A percentile compares a stretch with the other conserved stretches of the same genome.
Conservation (phyloP, 495 filamentous ascomycete genomes). For the Lentithecium fluviatile region DNA sequence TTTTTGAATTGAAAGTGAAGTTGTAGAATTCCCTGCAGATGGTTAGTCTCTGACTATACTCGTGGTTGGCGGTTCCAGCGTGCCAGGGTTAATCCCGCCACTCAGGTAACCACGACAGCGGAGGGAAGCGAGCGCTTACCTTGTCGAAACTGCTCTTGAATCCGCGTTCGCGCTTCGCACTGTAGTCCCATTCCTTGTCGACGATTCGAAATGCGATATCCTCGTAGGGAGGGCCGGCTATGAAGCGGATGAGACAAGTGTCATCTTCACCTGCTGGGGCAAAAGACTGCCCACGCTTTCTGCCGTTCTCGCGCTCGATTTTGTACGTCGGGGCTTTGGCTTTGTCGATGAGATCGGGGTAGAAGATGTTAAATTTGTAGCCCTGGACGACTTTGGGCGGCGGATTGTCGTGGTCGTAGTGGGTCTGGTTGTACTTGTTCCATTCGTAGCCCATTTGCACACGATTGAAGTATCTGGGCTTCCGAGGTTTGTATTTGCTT, state of each 20-base stretch:
- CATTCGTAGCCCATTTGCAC: slow-evolving; percentile 99
- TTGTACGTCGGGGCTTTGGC: slow-evolving; percentile 89
- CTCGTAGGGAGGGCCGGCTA: slow-evolving; percentile 93
- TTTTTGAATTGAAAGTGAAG: slow-evolving; percentile 98
- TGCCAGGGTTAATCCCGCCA: slow-evolving; percentile 4
- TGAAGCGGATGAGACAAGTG: slow-evolving; percentile 93
- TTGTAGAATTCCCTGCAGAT: slow-evolving; percentile 80
- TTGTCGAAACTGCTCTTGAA: slow-evolving; percentile 98
- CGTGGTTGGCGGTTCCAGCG: slow-evolving; percentile 7
- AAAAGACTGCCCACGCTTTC: slow-evolving; percentile 86
- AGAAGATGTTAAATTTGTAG: slow-evolving; percentile 99
- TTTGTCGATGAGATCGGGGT: slow-evolving; percentile 97
- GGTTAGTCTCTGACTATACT: slow-evolving; percentile 31
- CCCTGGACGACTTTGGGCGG: slow-evolving; percentile 98
- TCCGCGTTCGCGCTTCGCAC: slow-evolving; percentile 88
- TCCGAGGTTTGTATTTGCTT: slow-evolving; percentile 83
- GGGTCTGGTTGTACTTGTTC: slow-evolving; percentile 99
- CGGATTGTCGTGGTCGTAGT: slow-evolving; percentile 98
- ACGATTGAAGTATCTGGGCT: slow-evolving; percentile 95
- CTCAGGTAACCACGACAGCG: neutral
- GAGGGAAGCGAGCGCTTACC: slow-evolving; percentile 53
- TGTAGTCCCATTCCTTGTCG: slow-evolving; percentile 99
- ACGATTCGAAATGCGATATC: slow-evolving; percentile 98
- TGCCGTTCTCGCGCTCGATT: slow-evolving; percentile 87
- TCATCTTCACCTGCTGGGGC: slow-evolving; percentile 97